Percentiles rank a stretch among this genome's conserved stretches.
Evolutionary conservation across 2,329 filamentous ascomycete species (phyloP).

Genomic region (Trichoderma arundinaceum): DNA sequence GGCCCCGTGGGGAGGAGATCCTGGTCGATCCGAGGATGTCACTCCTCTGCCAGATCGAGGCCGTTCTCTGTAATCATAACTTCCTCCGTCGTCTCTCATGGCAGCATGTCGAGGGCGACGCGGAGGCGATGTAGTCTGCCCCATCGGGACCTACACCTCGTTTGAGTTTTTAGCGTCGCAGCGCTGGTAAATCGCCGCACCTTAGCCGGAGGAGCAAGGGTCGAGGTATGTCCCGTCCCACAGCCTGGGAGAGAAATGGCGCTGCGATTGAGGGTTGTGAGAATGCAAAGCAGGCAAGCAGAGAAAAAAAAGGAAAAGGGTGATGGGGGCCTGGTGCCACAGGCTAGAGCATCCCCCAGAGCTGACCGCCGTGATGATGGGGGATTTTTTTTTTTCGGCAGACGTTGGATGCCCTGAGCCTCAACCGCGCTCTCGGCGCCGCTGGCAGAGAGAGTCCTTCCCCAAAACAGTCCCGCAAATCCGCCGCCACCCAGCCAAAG

Average conservation of each 20-base stretch:
- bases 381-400: slow-evolving; percentile 1
- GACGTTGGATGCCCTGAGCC: slow-evolving; percentile 20
- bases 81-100: slow-evolving; percentile 49
- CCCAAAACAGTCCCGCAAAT: slow-evolving; percentile 17
- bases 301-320: not conserved
- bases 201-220: slow-evolving; percentile 46
- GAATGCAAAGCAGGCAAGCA: not conserved
- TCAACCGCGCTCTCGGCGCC: slow-evolving; percentile 7
- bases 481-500: slow-evolving; percentile 19
- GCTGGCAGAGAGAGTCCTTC: not conserved
- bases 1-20: slow-evolving; percentile 43
- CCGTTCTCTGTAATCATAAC: slow-evolving; percentile 47
- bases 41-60: slow-evolving; percentile 46
- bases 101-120: slow-evolving; percentile 49
- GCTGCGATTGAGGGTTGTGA: slow-evolving; percentile 15
- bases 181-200: slow-evolving; percentile 46
- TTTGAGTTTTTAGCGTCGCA: slow-evolving; percentile 50
- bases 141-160: slow-evolving; percentile 40
- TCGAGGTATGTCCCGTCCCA: slow-evolving; percentile 29
- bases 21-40: slow-evolving; percentile 42
- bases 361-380: slow-evolving; percentile 24
- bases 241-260: slow-evolving; percentile 6
- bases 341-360: slow-evolving; percentile 2
- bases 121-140: slow-evolving; percentile 43
- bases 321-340: slow-evolving; percentile 11